Base-by-base conservation (phyloP, 1,284 basidiomycete genomes). In the Hymenochaete sp. region DNA sequence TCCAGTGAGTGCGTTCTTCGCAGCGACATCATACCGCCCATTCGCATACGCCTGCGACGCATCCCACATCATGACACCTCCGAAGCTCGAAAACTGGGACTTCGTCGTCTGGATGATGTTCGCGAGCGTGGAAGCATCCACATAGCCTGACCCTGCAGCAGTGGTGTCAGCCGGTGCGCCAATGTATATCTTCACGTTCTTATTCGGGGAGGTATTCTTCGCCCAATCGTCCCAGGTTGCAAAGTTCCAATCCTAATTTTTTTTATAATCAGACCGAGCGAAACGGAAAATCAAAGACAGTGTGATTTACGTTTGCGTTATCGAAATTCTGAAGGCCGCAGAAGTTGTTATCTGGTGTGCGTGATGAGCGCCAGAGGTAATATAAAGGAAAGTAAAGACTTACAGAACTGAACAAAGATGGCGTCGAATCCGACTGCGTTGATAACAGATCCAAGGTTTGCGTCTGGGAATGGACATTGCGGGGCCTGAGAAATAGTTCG, bases 51-150 rank as follows among this genome's bases (percentile, higher is more conserved):
- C 76, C 56, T 78, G 73, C 2, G 74, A 78, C 0, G 68, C 72
- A 52, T 81, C 78, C 79, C 78, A 72, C 39, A 81, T 63, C 80
- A 83, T 83, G 18, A 79, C 65, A 25, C 80, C 80, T 5, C 80
- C 80, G 56, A 82, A 82, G 18, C 76, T 79, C 8, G 75, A 72
- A 55, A 70, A 82, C 47, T 69, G 58, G 11, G 63, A 54, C 33
- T 68, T 67, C 2, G 68, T 74, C 45, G 66, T 53, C 33, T 62
- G 54, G 5, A 71, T 65, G 44, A 78, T 70, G 42, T 54, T 59
- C 2, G 62, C 64, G 25, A 81, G 60, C 3, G 68, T 68, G 10
- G 61, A 60, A 4, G 68, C 62, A 46, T 65, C 63, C 31, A 77
- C 73, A 53, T 71, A 80, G 6, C 78, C 78, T 3, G 62, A 66